A percentile compares a stretch with the other conserved stretches of the same genome.
Conservation (phyloP, 306 rosid species). For the Notholithocarpus densiflorus region DNA sequence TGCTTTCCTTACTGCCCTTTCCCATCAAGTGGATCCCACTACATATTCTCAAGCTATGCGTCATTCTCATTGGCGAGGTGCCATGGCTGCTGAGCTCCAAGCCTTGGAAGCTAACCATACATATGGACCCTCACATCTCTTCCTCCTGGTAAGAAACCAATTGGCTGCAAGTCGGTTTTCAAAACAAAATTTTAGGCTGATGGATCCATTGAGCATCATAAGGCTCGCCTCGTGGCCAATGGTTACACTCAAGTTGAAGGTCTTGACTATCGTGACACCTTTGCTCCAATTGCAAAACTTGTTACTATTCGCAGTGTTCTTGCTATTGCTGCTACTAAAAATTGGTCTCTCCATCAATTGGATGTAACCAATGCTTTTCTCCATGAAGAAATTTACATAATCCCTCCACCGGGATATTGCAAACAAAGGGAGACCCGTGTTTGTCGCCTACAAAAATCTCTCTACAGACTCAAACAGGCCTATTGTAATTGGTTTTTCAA, state of each 20-base stretch:
- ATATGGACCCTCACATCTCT: neutral
- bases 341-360: constrained; percentile 4
- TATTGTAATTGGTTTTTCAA: constrained; percentile 1
- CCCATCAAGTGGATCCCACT: neutral
- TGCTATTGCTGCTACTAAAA: neutral
- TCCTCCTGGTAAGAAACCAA: neutral
- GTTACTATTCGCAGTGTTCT: neutral
- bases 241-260: neutral
- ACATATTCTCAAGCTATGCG: neutral
- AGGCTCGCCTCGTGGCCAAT: neutral
- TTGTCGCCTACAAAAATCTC: neutral
- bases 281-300: neutral
- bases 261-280: neutral
- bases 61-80: neutral
- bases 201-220: neutral
- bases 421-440: neutral
- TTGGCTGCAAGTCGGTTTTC: neutral
- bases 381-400: neutral
- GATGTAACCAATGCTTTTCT: constrained; percentile 4
- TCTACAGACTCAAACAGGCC: constrained; percentile 7
- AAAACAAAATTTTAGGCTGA: neutral
- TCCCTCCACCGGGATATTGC: neutral
- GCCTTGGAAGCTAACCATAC: neutral
- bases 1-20: neutral
- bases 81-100: neutral